Evolutionary conservation across 805 yeast species (phyloP).

Genomic region (Pichia thaimueangensis): DNA sequence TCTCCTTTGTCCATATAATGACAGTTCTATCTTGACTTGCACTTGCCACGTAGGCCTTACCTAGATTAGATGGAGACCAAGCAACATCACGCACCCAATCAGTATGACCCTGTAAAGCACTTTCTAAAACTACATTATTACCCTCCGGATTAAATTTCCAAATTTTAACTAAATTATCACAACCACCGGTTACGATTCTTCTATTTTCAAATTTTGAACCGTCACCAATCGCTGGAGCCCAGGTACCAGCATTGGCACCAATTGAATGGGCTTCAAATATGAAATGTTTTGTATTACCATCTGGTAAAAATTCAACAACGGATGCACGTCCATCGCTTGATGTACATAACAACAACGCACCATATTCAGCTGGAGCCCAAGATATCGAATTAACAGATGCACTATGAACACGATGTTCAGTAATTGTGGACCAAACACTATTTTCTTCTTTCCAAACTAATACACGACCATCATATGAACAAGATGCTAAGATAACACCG

Average conservation of each 20-base stretch:
- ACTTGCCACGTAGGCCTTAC: conserved; percentile 86
- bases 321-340: conserved; percentile 92
- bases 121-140: conserved; percentile 64
- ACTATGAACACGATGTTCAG: conserved; percentile 81
- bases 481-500: conserved; percentile 89
- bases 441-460: conserved; percentile 93
- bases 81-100: conserved; percentile 99
- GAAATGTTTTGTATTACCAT: conserved; percentile 66
- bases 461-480: conserved; percentile 93
- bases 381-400: conserved; percentile 91
- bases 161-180: conserved; percentile 87
- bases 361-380: conserved; percentile 98
- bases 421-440: conserved; percentile 80
- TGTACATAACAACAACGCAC: conserved; percentile 83
- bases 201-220: conserved; percentile 37
- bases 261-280: conserved; percentile 79
- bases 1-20: conserved; percentile 79
- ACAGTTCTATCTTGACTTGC: conserved; percentile 97
- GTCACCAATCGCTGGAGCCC: conserved; percentile 68
- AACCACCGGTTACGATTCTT: conserved; percentile 89
- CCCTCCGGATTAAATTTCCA: conserved; percentile 64
- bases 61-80: conserved; percentile 90
- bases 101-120: conserved; percentile 77
- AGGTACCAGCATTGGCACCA: conserved; percentile 90
- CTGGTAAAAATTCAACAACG: conserved; percentile 84